Evolutionary conservation across 2,329 filamentous ascomycete species (phyloP).

Genomic region (Exophiala sp.): DNA sequence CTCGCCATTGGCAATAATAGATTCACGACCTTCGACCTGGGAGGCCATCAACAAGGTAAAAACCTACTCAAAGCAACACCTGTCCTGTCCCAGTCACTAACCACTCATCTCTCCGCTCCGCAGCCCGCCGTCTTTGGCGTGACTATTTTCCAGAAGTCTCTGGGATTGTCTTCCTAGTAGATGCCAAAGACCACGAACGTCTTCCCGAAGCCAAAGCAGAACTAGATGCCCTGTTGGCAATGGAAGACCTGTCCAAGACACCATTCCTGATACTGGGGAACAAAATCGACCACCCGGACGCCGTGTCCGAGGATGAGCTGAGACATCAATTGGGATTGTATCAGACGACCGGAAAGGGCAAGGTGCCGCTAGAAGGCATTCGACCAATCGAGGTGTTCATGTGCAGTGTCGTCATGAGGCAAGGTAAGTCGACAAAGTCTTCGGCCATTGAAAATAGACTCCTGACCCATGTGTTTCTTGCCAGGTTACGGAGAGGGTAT

Average conservation of each 20-base stretch:
- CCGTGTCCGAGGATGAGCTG: conserved; percentile 92
- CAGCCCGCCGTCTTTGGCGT: conserved; percentile 89
- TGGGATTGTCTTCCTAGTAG: conserved; percentile 96
- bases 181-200: conserved; percentile 95
- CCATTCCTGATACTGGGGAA: conserved; percentile 96
- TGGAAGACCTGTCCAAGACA: conserved; percentile 95
- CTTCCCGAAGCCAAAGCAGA: conserved; percentile 93
- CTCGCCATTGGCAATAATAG: conserved; percentile 88
- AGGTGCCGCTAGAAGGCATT: conserved; percentile 87
- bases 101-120: conserved; percentile 4
- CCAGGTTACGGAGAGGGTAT: conserved; percentile 82
- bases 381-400: conserved; percentile 96
- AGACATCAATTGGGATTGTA: conserved; percentile 88
- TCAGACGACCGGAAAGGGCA: conserved; percentile 95
- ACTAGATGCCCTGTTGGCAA: conserved; percentile 88
- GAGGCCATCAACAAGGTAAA: conserved; percentile 82
- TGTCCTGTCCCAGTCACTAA: conserved; percentile 21
- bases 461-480: conserved; percentile 6
- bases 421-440: conserved; percentile 59
- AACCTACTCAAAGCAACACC: conserved; percentile 34
- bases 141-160: conserved; percentile 96
- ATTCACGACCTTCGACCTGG: conserved; percentile 92
- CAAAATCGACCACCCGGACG: conserved; percentile 98
- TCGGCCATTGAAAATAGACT: not conserved
- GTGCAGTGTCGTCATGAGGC: conserved; percentile 98